Conservation (phyloP, 2,329 filamentous ascomycete species). For the Curvularia sp. region DNA sequence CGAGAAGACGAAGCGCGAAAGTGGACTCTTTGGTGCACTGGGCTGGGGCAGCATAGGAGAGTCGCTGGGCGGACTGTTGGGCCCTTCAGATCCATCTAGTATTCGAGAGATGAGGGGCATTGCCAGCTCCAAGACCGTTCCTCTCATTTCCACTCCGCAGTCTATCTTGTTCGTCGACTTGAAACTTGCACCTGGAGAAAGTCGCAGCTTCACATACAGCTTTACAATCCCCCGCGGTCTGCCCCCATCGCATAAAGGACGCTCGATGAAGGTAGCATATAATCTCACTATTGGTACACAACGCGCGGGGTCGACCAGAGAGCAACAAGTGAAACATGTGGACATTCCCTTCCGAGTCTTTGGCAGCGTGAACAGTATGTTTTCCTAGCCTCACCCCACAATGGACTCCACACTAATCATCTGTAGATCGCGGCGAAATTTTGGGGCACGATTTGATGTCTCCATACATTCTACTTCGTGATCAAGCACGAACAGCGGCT, state of each 20-base stretch:
- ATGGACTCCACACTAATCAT: conserved; percentile 26
- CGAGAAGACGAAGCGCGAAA: conserved; percentile 75
- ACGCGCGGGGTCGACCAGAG: conserved; percentile 75
- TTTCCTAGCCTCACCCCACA: not conserved
- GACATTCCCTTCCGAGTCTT: conserved; percentile 92
- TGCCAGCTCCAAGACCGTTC: conserved; percentile 84
- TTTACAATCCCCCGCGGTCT: conserved; percentile 86
- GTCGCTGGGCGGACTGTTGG: conserved; percentile 86
- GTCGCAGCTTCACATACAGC: conserved; percentile 82
- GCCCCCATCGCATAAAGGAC: conserved; percentile 89
- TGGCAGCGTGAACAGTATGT: conserved; percentile 80
- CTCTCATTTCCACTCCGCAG: conserved; percentile 91
- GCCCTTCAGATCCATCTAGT: conserved; percentile 84
- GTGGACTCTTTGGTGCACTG: conserved; percentile 80
- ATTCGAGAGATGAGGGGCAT: conserved; percentile 95
- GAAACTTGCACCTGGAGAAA: conserved; percentile 85
- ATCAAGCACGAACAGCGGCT: conserved; percentile 69
- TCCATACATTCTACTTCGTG: conserved; percentile 87
- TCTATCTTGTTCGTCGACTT: conserved; percentile 96
- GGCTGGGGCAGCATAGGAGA: conserved; percentile 89
- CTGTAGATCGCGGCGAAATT: conserved; percentile 74
- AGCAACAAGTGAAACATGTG: conserved; percentile 83
- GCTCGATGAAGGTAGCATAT: conserved; percentile 93
- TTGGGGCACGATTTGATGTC: conserved; percentile 93
- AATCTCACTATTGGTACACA: conserved; percentile 92